Evolutionary conservation across 108 stramenopile species (phyloP), one percentile per base, ranked within the genome.

Genomic region (Parietichytrium sp.): DNA sequence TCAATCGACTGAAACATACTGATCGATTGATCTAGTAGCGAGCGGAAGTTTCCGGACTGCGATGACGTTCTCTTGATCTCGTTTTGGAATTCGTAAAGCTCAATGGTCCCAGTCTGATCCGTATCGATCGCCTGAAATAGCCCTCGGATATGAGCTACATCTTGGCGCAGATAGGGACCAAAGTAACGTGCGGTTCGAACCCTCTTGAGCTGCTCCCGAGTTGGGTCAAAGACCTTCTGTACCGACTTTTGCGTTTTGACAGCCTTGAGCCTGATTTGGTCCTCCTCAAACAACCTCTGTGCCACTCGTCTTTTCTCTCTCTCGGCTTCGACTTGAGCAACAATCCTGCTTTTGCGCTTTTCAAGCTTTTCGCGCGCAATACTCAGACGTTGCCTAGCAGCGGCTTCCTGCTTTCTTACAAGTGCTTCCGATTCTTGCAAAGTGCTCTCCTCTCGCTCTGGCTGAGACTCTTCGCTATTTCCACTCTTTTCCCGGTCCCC

Each of bases 371-470:
- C 10, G 15, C 61, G 61, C 10, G 61, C 61, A 10, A 45, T 8
- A 16, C 6, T 42, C 38, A 72, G 61, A 72, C 61, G 61, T 7
- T 33, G 38, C 45, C 6, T 8, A 7, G 61, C 61, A 6, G 36
- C 61, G 36, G 36, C 61, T 45, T 72, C 61, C 38, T 42, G 61
- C 61, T 72, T 50, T 18, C n/a, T n/a, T n/a, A n/a, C n/a, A n/a
- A n/a, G n/a, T n/a, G n/a, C n/a, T n/a, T n/a, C n/a, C n/a, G n/a
- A n/a, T n/a, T n/a, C n/a, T n/a, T n/a, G n/a, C n/a, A n/a, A n/a
- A n/a, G n/a, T n/a, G n/a, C n/a, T n/a, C n/a, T n/a, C n/a, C n/a
- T n/a, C n/a, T n/a, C n/a, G n/a, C n/a, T n/a, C n/a, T n/a, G n/a
- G n/a, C n/a, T n/a, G n/a, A n/a, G n/a, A n/a, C n/a, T n/a, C n/a